Conservation (phyloP, 2,329 filamentous ascomycete species). For the Aspergillus ochraceus region DNA sequence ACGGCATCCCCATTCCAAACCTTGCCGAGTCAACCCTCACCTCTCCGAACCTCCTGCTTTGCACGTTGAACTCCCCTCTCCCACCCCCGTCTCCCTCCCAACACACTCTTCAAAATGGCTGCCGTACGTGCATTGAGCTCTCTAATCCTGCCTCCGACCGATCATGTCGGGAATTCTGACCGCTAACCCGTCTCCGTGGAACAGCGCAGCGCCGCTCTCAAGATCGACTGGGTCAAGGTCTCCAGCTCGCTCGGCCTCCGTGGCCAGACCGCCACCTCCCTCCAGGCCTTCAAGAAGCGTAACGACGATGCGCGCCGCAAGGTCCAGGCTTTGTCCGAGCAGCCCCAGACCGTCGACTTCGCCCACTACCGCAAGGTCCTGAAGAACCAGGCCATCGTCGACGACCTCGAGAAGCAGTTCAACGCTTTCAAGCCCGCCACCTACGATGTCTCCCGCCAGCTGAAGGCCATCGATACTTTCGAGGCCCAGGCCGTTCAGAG, state of each 20-base stretch:
- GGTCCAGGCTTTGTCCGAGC: conserved; percentile 78
- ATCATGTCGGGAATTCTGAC: conserved; percentile 3
- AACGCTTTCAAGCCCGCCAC: conserved; percentile 84
- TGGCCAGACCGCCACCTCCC: conserved; percentile 86
- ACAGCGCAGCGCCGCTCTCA: conserved; percentile 95
- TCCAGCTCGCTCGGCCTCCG: conserved; percentile 91
- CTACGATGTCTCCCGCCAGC: conserved; percentile 89
- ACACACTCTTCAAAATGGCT: conserved; percentile 41
- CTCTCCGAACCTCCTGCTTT: conserved; percentile 33
- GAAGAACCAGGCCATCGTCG: conserved; percentile 93
- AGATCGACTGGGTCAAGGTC: conserved; percentile 98
- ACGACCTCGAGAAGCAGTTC: conserved; percentile 98
- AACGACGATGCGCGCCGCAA: conserved; percentile 98
- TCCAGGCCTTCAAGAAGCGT: conserved; percentile 98
- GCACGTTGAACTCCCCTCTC: conserved; percentile 36
- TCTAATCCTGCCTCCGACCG: not conserved
- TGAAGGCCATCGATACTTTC: conserved; percentile 98
- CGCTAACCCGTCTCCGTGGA: conserved; percentile 20
- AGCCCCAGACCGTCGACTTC: conserved; percentile 88
- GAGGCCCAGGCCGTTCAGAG: conserved; percentile 97
- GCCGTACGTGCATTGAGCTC: conserved; percentile 33
- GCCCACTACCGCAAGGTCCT: conserved; percentile 84
- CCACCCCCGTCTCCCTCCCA: conserved; percentile 26
- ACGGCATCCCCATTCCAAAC: conserved; percentile 38
- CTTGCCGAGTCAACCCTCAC: conserved; percentile 41